A percentile compares a stretch with the other conserved stretches of the same genome.
phyloP scores from a whole-genome alignment of 2,329 filamentous ascomycete species.

The Ceratocystis papillata region DNA sequence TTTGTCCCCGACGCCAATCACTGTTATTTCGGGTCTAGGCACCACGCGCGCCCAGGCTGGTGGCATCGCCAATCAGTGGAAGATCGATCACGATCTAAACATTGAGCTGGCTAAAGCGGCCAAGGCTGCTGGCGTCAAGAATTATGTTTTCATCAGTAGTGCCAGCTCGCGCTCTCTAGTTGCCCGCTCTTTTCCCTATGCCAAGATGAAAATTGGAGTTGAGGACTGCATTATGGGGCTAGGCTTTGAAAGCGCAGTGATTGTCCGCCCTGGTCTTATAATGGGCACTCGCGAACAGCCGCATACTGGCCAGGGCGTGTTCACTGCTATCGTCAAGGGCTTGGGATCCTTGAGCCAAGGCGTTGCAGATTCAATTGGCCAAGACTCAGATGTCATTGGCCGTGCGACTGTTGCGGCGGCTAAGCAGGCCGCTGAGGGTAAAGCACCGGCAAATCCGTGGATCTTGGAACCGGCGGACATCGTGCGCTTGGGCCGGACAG shows the following conservation, averaged over 20 bases:
- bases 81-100: conserved; percentile 82
- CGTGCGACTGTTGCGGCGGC: conserved; percentile 54
- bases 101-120: conserved; percentile 65
- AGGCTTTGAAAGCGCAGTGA: conserved; percentile 66
- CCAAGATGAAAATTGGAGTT: conserved; percentile 75
- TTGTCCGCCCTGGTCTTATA: conserved; percentile 64
- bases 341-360: conserved; percentile 45
- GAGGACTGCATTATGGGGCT: conserved; percentile 65
- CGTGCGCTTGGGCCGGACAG: conserved; percentile 52
- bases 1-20: conserved; percentile 44
- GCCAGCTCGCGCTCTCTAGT: conserved; percentile 38
- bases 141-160: conserved; percentile 66
- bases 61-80: conserved; percentile 66
- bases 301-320: conserved; percentile 46
- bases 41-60: conserved; percentile 70
- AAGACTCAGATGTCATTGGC: conserved; percentile 64
- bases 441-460: conserved; percentile 52
- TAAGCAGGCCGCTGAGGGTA: conserved; percentile 47
- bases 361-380: conserved; percentile 55
- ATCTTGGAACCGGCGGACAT: conserved; percentile 51
- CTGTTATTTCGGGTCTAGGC: conserved; percentile 68
- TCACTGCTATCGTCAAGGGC: conserved; percentile 45
- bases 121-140: conserved; percentile 57
- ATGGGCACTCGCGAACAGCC: conserved; percentile 56
- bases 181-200: conserved; percentile 38